Evolutionary conservation across 2,329 filamentous ascomycete genomes (phyloP), one percentile per base, ranked within the genome.

Genomic region (Fusarium phyllophilum): DNA sequence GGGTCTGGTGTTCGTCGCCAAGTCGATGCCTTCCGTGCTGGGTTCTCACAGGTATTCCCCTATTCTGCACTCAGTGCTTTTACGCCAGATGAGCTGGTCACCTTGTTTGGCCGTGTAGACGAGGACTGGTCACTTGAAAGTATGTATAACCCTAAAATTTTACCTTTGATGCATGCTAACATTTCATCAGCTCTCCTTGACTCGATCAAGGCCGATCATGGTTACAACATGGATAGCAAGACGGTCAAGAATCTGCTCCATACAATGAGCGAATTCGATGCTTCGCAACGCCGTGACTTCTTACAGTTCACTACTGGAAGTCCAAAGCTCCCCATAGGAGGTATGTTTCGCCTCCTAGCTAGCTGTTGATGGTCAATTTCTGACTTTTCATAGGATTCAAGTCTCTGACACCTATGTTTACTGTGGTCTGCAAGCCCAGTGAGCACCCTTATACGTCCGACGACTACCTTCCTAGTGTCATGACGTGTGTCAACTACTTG

Each of bases 401-500:
- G 85, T 94, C 92, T 82, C 90, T 99, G 71, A 98, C 95, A 5
- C 96, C 96, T 26, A 98, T 98, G 92, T 98, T 99, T 81, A 99
- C 96, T 7, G 96, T 99, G 72, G 96, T 99, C 48, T 98, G 96
- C 88, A 98, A 98, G 83, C 96, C 96, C n/a, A 97, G 94, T 82
- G 96, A 99, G 80, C 91, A 94, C 22, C 96, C 96, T 4, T 96
- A 95, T 82, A 93, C 92, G 8, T 96, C 96, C 9, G 96, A 99
- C 80, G 96, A 99, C 84, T 99, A 98, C 79, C 89, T 99, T n/a
- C 96, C 97, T 18, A 98, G 95, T 81, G 97, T 99, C 82, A 99
- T 99, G 97, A 99, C 97, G 17, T 99, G 97, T 82, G 96, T 97
- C 83, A 99, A 99, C 83, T 99, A 99, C 82, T 90, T 99, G 78